Base-by-base conservation (phyloP, 495 filamentous ascomycete species). In the Xanthoparmelia taractica region DNA sequence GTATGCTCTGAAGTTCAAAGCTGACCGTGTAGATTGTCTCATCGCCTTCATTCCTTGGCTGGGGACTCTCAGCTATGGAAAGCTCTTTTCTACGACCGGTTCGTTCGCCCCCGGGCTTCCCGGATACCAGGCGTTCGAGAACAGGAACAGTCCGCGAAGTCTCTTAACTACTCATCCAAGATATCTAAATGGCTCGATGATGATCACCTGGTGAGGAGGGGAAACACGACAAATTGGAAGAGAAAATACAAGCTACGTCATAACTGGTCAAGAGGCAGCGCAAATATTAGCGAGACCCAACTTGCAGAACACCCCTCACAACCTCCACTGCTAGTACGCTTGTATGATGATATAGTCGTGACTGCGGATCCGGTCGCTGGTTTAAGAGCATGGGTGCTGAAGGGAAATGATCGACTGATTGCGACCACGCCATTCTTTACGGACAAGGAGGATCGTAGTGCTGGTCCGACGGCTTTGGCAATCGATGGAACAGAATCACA, bases 61-160 rank as follows among this genome's bases (percentile, higher is more conserved):
- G 80, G 80, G 64, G 94, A 98, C 74, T 87, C 87, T 15, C 90
- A 96, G 71, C 76, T 98, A 57, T 98, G 94, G 94, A 96, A 93
- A 75, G 80, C 82, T 12, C 79, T 88, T 38, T 98, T 96, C 76
- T 96, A 96, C 76, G 80, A 84, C 38, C 85, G 87, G 65, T 98
- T 96, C 75, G 92, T 98, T 13, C 82, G 87, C 57, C 93, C 92
- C 57, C 83, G 91, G 71, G 88, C 88, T 45, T 82, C 85, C 62
- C 84, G 88, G 52, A 84, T 96, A 58, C 89, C 90, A 11, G 87
- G 85, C 40, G 75, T 85, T 41, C 82, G 82, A 66, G 78, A 82
- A 48, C 74, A 77, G 15, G 71, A 68, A 23, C 54, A 69, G 29
- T 67, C 72, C 29, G 69, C 62, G 36, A 68, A 75, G 11, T 79